These are phyloP conservation scores for Coelastrella sp. DNA, from an alignment of 139 green algal species.

Conservation along the genomic window DNA sequence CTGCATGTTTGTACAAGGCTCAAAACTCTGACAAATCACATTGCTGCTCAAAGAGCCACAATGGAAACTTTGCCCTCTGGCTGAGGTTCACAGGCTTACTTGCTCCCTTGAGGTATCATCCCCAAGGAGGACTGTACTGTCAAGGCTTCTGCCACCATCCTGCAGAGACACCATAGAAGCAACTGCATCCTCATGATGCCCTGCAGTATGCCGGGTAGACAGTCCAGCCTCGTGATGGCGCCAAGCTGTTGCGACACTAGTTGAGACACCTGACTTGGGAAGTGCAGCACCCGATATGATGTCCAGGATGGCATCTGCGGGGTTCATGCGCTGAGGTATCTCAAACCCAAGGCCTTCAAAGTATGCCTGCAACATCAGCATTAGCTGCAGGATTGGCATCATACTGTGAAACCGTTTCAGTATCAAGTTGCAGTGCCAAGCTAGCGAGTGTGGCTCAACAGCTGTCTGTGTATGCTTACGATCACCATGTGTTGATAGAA, in stretches of 20 bases:
- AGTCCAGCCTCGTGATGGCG: neutral
- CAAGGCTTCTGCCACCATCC: neutral
- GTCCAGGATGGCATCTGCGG: constrained; percentile 75
- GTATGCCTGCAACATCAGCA: constrained; percentile 52
- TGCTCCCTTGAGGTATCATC: neutral
- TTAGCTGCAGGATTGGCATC: neutral
- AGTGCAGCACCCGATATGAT: constrained; percentile 61
- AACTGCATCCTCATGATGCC: neutral
- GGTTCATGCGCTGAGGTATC: constrained; percentile 76
- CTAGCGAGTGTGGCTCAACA: neutral
- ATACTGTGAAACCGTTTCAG: neutral
- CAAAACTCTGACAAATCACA: no score
- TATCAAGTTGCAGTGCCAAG: neutral
- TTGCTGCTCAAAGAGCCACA: no score
- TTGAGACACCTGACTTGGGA: neutral
- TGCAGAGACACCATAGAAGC: neutral
- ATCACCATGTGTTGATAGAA: no score
- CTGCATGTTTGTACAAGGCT: no score
- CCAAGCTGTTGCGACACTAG: neutral
- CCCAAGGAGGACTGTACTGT: no score
- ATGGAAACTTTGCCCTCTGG: no score
- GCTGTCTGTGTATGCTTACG: neutral
- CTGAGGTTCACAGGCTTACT: neutral
- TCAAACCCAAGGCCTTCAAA: constrained; percentile 68
- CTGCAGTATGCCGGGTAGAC: neutral